phyloP scores from a whole-genome alignment of 352 stramenopile genomes.

The Phytophthora constricta region DNA sequence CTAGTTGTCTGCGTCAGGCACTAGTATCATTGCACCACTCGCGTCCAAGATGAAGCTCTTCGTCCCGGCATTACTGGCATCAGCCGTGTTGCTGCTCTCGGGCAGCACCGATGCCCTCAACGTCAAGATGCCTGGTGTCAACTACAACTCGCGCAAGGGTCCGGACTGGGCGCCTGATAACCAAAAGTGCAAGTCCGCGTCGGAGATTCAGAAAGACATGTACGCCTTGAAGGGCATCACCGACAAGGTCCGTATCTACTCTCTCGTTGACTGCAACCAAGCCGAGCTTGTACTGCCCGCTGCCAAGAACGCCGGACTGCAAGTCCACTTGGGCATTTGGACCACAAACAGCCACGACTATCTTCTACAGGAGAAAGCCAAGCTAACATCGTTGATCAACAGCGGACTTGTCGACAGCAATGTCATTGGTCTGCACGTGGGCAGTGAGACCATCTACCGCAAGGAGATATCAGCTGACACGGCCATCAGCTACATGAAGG shows the following conservation, averaged over 20 bases:
- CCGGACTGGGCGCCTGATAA: conserved; percentile 41
- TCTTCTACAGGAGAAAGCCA: conserved; percentile 42
- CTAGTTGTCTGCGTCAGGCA: not conserved
- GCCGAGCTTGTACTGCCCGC: conserved; percentile 39
- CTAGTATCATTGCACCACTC: conserved; percentile 11
- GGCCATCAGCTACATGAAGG: conserved; percentile 54
- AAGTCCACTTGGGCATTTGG: conserved; percentile 64
- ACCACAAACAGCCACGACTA: conserved; percentile 36
- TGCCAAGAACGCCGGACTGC: conserved; percentile 43
- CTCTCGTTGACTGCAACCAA: conserved; percentile 51
- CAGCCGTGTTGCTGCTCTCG: conserved; percentile 20
- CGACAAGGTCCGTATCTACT: conserved; percentile 68
- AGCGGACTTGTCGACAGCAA: conserved; percentile 45
- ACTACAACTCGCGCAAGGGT: conserved; percentile 70
- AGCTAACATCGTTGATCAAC: conserved; percentile 42
- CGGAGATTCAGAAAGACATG: conserved; percentile 54
- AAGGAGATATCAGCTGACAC: conserved; percentile 45
- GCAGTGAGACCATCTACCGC: conserved; percentile 70
- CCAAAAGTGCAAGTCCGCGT: conserved; percentile 45
- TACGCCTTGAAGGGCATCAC: conserved; percentile 39
- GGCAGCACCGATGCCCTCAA: conserved; percentile 38
- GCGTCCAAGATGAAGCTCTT: conserved; percentile 31
- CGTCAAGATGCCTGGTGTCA: conserved; percentile 62
- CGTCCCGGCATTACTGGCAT: conserved; percentile 13
- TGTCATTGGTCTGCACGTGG: conserved; percentile 55